Evolutionary conservation across 1,284 basidiomycete genomes (phyloP).

Genomic region (Leccinum solheimii): DNA sequence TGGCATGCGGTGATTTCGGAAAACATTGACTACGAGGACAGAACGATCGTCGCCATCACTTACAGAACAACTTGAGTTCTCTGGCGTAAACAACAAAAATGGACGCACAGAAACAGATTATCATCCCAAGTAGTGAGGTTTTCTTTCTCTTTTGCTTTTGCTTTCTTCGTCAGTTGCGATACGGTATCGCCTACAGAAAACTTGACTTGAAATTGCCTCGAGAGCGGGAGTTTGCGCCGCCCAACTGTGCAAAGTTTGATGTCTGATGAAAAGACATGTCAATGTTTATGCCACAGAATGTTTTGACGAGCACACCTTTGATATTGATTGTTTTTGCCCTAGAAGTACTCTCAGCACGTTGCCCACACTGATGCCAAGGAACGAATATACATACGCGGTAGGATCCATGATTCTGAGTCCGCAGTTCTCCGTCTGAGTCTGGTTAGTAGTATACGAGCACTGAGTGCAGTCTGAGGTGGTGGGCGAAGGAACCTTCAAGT

Average conservation of each 20-base stretch:
- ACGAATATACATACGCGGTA: too few relatives aligned
- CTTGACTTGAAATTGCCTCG: background rate
- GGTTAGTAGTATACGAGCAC: too few relatives aligned
- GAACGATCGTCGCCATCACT: background rate
- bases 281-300: background rate
- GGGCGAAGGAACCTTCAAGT: too few relatives aligned
- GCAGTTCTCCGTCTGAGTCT: too few relatives aligned
- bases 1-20: background rate
- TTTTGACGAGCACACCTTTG: background rate
- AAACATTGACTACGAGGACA: background rate
- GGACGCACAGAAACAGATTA: background rate
- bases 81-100: background rate
- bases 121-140: background rate
- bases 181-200: background rate
- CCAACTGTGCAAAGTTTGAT: background rate
- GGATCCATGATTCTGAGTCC: too few relatives aligned
- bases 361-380: background rate
- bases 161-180: background rate
- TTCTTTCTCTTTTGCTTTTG: background rate
- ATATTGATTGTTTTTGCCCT: background rate
- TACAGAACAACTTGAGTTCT: background rate
- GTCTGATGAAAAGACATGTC: background rate
- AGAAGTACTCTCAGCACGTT: background rate
- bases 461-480: too few relatives aligned
- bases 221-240: background rate